Conservation (phyloP, 73 alveolate species). For the Tetrahymena borealis region DNA sequence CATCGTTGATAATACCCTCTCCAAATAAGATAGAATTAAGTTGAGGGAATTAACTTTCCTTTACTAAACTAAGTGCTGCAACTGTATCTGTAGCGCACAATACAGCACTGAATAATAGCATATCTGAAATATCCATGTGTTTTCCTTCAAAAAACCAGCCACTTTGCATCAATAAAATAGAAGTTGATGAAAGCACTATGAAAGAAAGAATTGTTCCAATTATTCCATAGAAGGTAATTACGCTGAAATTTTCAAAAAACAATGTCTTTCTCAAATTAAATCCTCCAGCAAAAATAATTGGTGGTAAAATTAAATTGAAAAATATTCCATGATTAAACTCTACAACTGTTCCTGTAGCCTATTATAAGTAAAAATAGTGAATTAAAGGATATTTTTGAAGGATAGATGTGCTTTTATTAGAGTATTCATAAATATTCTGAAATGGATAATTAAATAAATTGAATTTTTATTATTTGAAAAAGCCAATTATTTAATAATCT, state of each 20-base stretch:
- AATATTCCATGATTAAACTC: slow-evolving; percentile 56
- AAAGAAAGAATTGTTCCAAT: slow-evolving; percentile 88
- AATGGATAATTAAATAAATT: too few species aligned
- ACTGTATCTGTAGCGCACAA: slow-evolving; percentile 96
- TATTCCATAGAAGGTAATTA: slow-evolving; percentile 82
- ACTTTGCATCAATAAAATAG: slow-evolving; percentile 51
- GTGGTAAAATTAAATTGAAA: slow-evolving; percentile 88
- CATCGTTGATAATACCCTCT: slow-evolving; percentile 98
- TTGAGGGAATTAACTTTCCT: slow-evolving; percentile 76
- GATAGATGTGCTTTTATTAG: too few species aligned
- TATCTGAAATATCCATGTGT: slow-evolving; percentile 43
- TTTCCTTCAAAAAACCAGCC: slow-evolving; percentile 46
- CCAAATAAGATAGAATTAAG: slow-evolving; percentile 92
- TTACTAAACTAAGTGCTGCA: slow-evolving; percentile 91
- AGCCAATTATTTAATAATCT: background rate
- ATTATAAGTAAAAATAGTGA: background rate
- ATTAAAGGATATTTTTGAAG: too few species aligned
- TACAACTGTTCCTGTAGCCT: slow-evolving; percentile 2
- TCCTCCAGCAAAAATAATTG: slow-evolving; percentile 95
- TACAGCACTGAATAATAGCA: slow-evolving; percentile 73
- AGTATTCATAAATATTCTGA: too few species aligned
- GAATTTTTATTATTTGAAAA: too few species aligned
- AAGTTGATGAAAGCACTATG: slow-evolving; percentile 50
- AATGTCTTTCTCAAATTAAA: slow-evolving; percentile 81
- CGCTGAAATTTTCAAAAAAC: slow-evolving; percentile 76